Percentiles rank a stretch among this genome's conserved stretches.
These are phyloP conservation scores for Quercus aquifolioides DNA, from an alignment of 306 rosid species.

Conservation along the genomic window DNA sequence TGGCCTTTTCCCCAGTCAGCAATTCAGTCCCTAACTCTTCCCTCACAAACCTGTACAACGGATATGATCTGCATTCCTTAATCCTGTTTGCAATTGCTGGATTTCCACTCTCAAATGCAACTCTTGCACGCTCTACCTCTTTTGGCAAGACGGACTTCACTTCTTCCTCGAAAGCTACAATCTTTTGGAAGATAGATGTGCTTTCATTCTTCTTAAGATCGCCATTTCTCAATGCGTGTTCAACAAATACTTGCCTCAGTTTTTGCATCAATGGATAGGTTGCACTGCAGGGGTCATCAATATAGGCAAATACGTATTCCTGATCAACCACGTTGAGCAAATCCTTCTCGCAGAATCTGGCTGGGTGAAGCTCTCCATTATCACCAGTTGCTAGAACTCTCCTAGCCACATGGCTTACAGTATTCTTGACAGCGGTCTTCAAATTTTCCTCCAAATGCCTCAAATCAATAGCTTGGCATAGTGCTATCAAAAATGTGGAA, in stretches of 20 bases:
- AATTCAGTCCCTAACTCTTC: constrained; percentile 32
- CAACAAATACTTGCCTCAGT: constrained; percentile 44
- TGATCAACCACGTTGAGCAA: constrained; percentile 37
- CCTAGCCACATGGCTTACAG: constrained; percentile 25
- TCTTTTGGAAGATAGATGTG: constrained; percentile 31
- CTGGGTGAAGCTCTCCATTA: constrained; percentile 19
- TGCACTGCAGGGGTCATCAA: constrained; percentile 40
- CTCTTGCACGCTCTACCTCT: constrained; percentile 39
- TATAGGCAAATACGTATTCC: constrained; percentile 43
- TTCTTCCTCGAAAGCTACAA: constrained; percentile 37
- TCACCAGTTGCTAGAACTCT: constrained; percentile 16
- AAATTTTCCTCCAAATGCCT: constrained; percentile 46
- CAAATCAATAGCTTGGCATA: constrained; percentile 53
- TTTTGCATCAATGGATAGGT: constrained; percentile 35
- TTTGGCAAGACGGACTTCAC: constrained; percentile 33
- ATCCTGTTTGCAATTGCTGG: constrained; percentile 36
- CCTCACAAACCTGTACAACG: constrained; percentile 50
- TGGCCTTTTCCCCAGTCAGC: constrained; percentile 42
- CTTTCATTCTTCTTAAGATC: constrained; percentile 20
- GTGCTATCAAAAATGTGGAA: constrained; percentile 45
- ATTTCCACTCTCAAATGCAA: constrained; percentile 34
- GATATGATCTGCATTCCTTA: constrained; percentile 48
- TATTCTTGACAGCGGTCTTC: constrained; percentile 20
- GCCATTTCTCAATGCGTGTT: constrained; percentile 31
- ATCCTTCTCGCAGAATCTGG: constrained; percentile 20